phyloP scores from a whole-genome alignment of 192 early-diverging fungal species.

The Linderina pennispora region DNA sequence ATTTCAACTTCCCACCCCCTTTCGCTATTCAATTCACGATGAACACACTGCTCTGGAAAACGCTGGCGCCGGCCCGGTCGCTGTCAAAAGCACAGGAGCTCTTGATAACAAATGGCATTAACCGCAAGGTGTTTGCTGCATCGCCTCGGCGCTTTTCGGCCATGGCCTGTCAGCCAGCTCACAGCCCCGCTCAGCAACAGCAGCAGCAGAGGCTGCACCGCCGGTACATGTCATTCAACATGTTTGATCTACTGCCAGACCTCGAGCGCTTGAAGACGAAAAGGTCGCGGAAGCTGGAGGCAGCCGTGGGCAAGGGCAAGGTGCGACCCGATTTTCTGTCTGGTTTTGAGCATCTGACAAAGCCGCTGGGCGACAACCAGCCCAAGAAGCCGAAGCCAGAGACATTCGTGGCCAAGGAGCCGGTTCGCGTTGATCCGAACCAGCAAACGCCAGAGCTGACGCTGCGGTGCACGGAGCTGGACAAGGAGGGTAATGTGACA shows the following conservation, averaged over 20 bases:
- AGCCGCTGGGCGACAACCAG: constrained; percentile 4
- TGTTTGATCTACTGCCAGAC: constrained; percentile 42
- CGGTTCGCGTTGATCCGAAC: constrained; percentile 13
- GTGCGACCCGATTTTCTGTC: constrained; percentile 13
- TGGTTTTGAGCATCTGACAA: constrained; percentile 16
- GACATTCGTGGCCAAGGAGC: background rate
- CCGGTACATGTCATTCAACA: constrained; percentile 25
- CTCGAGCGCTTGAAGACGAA: constrained; percentile 27
- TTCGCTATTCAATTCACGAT: background rate
- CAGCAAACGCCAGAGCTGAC: constrained; percentile 26
- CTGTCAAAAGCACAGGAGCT: background rate
- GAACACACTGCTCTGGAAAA: background rate
- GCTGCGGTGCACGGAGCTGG: constrained; percentile 60
- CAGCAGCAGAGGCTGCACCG: too few relatives aligned
- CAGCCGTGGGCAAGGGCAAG: constrained; percentile 32
- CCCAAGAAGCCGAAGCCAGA: background rate
- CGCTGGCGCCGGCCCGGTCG: background rate
- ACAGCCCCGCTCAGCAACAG: background rate
- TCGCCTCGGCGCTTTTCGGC: background rate
- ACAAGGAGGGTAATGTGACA: constrained; percentile 62
- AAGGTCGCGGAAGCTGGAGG: constrained; percentile 23
- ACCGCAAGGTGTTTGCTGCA: background rate
- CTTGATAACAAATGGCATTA: background rate
- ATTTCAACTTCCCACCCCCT: too few relatives aligned
- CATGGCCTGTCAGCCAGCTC: background rate